Evolutionary conservation across 108 stramenopile species (phyloP).

Genomic region (Conticribra guillardii): DNA sequence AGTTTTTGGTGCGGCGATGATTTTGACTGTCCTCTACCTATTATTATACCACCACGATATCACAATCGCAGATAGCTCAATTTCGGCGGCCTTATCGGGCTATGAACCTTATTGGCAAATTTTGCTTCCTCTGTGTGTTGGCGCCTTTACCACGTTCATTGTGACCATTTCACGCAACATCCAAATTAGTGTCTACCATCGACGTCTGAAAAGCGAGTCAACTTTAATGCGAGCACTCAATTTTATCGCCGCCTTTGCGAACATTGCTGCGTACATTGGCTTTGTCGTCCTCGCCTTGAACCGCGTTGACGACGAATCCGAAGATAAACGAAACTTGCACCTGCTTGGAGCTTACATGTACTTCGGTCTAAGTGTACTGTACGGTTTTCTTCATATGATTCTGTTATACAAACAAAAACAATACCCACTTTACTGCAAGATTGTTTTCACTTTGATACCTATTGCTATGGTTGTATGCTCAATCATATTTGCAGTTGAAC

Average conservation of each 20-base stretch:
- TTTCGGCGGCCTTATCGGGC: conserved; percentile 30
- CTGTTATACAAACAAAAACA: conserved; percentile 43
- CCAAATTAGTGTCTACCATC: conserved; percentile 48
- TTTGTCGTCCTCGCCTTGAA: conserved; percentile 31
- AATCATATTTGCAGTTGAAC: conserved; percentile 15
- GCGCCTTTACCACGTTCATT: conserved; percentile 23
- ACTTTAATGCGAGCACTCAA: conserved; percentile 26
- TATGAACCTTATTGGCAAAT: conserved; percentile 37
- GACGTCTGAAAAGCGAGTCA: conserved; percentile 34
- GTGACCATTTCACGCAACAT: conserved; percentile 34
- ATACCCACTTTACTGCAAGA: conserved; percentile 34
- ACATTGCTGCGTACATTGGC: conserved; percentile 36
- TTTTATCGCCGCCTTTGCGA: conserved; percentile 20
- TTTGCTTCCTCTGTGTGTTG: conserved; percentile 19
- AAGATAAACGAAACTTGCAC: conserved; percentile 5
- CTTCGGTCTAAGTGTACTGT: conserved; percentile 35
- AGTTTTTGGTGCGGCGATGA: conserved; percentile 24
- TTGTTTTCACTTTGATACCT: conserved; percentile 26
- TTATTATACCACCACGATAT: conserved; percentile 19
- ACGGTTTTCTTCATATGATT: conserved; percentile 29
- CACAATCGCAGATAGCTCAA: conserved; percentile 15
- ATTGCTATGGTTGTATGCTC: conserved; percentile 14
- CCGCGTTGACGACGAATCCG: conserved; percentile 22
- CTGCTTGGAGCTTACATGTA: conserved; percentile 34
- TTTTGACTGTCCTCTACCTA: conserved; percentile 26